phyloP scores from a whole-genome alignment of 148 eudicot species.

The Nepenthes mirabilis region DNA sequence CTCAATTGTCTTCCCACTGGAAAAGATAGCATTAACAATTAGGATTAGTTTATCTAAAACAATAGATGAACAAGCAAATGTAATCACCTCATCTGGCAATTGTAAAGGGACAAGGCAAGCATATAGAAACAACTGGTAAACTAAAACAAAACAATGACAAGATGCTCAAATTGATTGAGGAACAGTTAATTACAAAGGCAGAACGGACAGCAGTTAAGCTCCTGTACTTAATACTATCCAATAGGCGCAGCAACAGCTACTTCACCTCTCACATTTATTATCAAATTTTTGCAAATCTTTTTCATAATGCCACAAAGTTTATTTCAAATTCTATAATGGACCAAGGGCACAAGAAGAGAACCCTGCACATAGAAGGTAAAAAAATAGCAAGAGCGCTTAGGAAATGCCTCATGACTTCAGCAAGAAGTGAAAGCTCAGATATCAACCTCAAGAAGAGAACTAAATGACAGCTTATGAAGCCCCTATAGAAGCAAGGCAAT shows the following conservation, averaged over 20 bases:
- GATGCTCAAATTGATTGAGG: too few species aligned
- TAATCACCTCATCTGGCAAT: not conserved
- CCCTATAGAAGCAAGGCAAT: not conserved
- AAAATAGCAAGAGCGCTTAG: not conserved
- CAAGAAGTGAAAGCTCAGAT: not conserved
- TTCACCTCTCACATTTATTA: too few species aligned
- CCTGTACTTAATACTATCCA: too few species aligned
- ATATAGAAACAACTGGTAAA: not conserved
- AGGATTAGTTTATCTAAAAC: conserved; percentile 1
- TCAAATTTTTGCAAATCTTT: too few species aligned
- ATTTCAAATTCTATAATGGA: too few species aligned
- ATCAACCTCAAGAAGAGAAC: not conserved
- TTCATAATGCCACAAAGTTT: too few species aligned
- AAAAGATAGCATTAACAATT: conserved; percentile 9
- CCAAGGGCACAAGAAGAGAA: too few species aligned
- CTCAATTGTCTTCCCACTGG: conserved; percentile 97
- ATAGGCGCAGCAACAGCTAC: too few species aligned
- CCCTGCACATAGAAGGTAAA: not conserved
- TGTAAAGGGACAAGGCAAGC: not conserved
- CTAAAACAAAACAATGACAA: too few species aligned
- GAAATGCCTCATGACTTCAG: not conserved
- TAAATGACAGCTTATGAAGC: not conserved
- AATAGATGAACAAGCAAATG: not conserved
- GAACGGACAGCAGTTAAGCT: too few species aligned
- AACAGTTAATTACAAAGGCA: too few species aligned